Conservation (phyloP, 1,284 basidiomycete genomes). For the Leccinum griseonigrum region DNA sequence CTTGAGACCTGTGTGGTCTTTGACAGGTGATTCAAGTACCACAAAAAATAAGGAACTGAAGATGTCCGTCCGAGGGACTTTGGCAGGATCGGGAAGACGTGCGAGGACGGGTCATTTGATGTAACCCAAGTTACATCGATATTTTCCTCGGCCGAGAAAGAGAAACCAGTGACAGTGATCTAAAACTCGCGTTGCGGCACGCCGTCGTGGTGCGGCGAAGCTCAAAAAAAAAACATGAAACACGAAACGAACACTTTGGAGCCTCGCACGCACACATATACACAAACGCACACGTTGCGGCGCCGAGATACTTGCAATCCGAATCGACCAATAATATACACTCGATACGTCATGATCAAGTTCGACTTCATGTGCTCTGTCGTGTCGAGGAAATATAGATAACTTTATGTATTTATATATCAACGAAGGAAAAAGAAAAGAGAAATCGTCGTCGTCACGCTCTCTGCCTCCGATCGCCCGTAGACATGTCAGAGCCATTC, state of each 20-base stretch:
- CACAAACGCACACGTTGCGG: neutral
- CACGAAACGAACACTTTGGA: neutral
- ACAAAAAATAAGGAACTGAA: neutral
- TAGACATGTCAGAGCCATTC: neutral
- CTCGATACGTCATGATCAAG: neutral
- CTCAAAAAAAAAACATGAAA: slow-evolving; percentile 6
- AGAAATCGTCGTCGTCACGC: neutral
- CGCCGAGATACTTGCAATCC: neutral
- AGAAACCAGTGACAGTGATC: neutral
- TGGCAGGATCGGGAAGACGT: neutral
- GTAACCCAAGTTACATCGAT: neutral
- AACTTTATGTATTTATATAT: neutral
- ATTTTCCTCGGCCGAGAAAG: neutral
- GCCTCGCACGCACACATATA: neutral
- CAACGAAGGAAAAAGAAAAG: neutral
- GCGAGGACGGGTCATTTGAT: neutral
- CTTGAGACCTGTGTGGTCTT: neutral
- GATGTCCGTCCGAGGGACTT: neutral
- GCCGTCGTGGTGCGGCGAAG: neutral
- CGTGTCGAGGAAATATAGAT: neutral
- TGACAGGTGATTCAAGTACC: neutral
- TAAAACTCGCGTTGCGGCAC: slow-evolving; percentile 7
- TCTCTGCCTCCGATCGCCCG: neutral
- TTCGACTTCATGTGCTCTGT: neutral
- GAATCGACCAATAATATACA: neutral